Base-by-base conservation (phyloP, 2,329 filamentous ascomycete species). In the Claviceps monticola region DNA sequence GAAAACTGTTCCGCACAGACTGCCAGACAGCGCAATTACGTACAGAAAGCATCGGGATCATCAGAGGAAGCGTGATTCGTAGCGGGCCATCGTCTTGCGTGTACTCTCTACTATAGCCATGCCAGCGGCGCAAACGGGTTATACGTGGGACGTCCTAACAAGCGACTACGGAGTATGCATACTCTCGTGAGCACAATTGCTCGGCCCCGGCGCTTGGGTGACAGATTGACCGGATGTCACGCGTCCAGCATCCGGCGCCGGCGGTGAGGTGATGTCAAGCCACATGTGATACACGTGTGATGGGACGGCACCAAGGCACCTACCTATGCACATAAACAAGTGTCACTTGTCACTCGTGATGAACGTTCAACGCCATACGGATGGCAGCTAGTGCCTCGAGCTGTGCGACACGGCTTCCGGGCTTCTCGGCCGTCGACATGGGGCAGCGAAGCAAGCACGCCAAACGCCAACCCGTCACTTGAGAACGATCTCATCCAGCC, bases 401-500 rank as follows among this genome's bases (percentile, higher is more conserved):
- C 29, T 26, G 36, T 46, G 21, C 41, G 34, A 51, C 34, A 46
- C 36, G 45, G 38, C 45, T 42, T 23, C 21, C n/a, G 45, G 38
- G 44, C 45, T 42, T 23, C 23, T 17, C 50, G 38, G 37, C 45
- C 29, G n/a, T 50, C 49, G 48, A 44, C 48, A 50, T 36, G 41
- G 42, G 49, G 26, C 45, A n/a, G 38, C 16, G 9, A 41, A 16
- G 42, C 42, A 44, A 44, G 21, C 21, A 44, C 42, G 42, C 42
- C 16, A 26, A 44, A 6, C 19, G 42, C 14, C 42, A 44, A 34
- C 29, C 29, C 3, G 29, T 34, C 29, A 34, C 9, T 34, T 34
- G 29, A 34, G 9, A 34, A 34, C 9, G 3, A 34, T 34, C 29
- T 11, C 9, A 11, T 34, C 42, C 21, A 14, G n/a, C 38, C 49